Evolutionary conservation across 176 grass and related monocot genomes (phyloP), one percentile per base, ranked within the genome.

Genomic region (Calamus simplicifolius): DNA sequence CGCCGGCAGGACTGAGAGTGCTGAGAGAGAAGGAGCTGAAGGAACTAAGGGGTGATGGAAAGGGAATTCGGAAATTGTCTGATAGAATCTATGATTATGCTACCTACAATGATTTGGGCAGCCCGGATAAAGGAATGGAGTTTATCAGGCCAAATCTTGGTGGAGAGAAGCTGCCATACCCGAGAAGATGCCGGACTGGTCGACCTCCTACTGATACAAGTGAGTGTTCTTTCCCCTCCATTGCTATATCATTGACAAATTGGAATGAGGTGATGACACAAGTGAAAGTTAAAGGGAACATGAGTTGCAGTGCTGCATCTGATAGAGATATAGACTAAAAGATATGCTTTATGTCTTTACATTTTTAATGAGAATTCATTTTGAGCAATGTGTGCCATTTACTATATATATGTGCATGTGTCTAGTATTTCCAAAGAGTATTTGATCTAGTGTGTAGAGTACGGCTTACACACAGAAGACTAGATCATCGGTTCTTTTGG

Each of bases 21-120:
- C 64, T 92, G 19, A 92, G 93, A 48, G 79, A 92, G 50, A 82
- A 92, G 70, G 93, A 89, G 62, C 66, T 98, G 16, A 83, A 62
- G 49, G 81, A 92, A 49, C 71, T 92, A 19, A 80, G 76, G 64
- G 93, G 93, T 56, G 84, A 98, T 55, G 81, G 87, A 25, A 88
- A 74, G 61, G 93, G 93, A 27, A 70, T 80, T 53, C 63, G 93
- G 23, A 91, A 85, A 68, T 19, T 82, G 54, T 88, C 87, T 54
- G 93, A 98, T 68, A 77, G 88, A 50, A 76, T 85, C 43, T 98
- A 89, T 68, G 93, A 98, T 68, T 98, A 92, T 29, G 84, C 87
- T 2, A 76, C 25, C 27, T 98, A 98, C 52, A 85, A 98, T 83
- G 93, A 98, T 83, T 69, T 98, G 79, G 93, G 93, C 15, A 98